Base-by-base conservation (phyloP, 805 yeast species). In the Saturnispora besseyi region DNA sequence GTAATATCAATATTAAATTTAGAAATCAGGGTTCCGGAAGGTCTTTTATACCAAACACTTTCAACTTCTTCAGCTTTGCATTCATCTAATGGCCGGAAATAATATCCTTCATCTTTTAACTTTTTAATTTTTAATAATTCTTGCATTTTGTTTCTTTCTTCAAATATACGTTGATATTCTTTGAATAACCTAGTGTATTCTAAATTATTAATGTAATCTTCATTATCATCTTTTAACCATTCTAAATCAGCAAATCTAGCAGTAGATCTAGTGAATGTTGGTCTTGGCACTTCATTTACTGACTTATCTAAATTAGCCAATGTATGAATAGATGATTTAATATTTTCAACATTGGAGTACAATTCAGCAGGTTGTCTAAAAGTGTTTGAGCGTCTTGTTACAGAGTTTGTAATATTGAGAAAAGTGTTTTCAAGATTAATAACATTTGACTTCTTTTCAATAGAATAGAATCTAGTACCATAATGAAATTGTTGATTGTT, bases 1-100 rank as follows among this genome's bases (percentile, higher is more conserved):
- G 68, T 67, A 2, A 90, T 75, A 45, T 85, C 91, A 41, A 90
- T 77, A 48, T 66, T 67, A 53, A 65, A 72, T 4, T 63, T 66
- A 9, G 66, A 59, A 4, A 64, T 61, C 8, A 77, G 58, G 9
- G 56, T 54, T 11, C 59, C 55, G 24, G 59, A 55, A 24, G 63
- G 59, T 4, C 58, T 52, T 4, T 64, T 51, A 1, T 49, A 36
- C 73, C 76, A 70, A 33, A 60, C 53, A 3, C 51, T 50, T n/a
- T 65, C 62, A 11, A 76, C 74, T 32, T 61, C 55, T 0, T 55
- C 51, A 8, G 64, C 47, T 51, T 72, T 75, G 10, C 59, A 63
- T 0, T 54, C 13, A 0, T 54, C 44, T 13, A 77, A 57, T 9
- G 71, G 66, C 28, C 52, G 51, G 11, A 68, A 61, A 31, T 58